phyloP scores from a whole-genome alignment of 2,329 filamentous ascomycete species.

The Zymoseptoria tritici region DNA sequence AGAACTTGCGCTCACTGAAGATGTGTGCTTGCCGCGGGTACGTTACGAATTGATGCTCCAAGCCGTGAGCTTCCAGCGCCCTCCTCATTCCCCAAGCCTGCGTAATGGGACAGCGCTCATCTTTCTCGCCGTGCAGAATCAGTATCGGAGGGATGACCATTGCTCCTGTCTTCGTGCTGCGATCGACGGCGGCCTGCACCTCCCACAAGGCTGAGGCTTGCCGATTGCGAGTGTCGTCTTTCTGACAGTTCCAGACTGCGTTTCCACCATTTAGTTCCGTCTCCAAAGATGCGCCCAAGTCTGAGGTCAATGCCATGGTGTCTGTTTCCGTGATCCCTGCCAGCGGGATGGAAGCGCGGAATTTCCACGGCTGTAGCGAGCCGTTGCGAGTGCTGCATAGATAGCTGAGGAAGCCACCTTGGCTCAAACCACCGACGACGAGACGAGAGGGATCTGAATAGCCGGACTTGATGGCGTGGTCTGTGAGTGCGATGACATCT shows the following conservation, averaged over 20 bases:
- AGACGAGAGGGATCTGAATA: constrained; percentile 28
- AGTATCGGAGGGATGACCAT: constrained; percentile 27
- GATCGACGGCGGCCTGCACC: constrained; percentile 19
- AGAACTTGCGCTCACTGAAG: constrained; percentile 24
- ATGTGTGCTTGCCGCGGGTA: constrained; percentile 32
- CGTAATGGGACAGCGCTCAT: constrained; percentile 28
- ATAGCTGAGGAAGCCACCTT: constrained; percentile 36
- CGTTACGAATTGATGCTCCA: constrained; percentile 30
- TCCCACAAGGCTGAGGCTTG: constrained; percentile 27
- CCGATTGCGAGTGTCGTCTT: constrained; percentile 13
- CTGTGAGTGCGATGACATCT: constrained; percentile 32
- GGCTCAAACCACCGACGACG: constrained; percentile 32
- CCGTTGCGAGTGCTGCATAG: constrained; percentile 33
- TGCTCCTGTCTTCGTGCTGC: constrained; percentile 2
- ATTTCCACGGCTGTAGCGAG: constrained; percentile 30
- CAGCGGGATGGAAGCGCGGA: constrained; percentile 31
- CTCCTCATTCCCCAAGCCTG: constrained; percentile 31
- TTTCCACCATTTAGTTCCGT: constrained; percentile 19
- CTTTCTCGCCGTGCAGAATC: constrained; percentile 31
- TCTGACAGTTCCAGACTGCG: constrained; percentile 23
- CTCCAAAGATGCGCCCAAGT: constrained; percentile 23
- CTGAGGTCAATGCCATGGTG: constrained; percentile 29
- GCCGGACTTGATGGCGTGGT: constrained; percentile 29
- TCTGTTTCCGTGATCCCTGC: constrained; percentile 35
- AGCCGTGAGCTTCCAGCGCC: constrained; percentile 21